Evolutionary conservation across 2,329 filamentous ascomycete species (phyloP), one percentile per base, ranked within the genome.

Genomic region (Podosphaera fusca): DNA sequence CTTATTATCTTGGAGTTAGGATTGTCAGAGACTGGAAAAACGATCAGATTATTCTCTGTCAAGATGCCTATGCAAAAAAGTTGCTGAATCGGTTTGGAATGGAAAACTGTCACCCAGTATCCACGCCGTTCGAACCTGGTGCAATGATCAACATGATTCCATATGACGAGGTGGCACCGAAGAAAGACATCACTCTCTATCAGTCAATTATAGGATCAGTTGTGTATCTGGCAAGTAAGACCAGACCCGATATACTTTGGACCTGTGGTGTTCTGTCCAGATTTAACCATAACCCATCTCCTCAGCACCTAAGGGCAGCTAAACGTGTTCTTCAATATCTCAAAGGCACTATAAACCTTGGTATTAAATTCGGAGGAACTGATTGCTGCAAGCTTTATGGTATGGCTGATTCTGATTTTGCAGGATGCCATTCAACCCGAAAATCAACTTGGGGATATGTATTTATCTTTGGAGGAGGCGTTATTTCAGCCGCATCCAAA

Each of bases 161-260:
- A 49, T 49, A 49, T 49, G 45, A 49, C 21, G 45, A 49, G 45
- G 45, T 49, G 45, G 45, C 45, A 49, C 45, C 45, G 45, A 49
- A 49, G 45, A 49, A 49, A 49, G 45, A 49, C 45, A 49, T 49
- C 45, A 49, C 45, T 49, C 50, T 53, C 50, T 53, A 33, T 5
- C 50, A 53, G 50, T 53, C 50, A 33, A 53, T 53, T 53, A n/a
- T 53, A 53, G 50, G 50, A 34, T 53, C 50, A 34, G 50, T 34
- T 34, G 34, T 53, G 50, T 53, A 49, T 49, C 45, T 49, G 45
- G 45, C 45, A 49, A 49, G 45, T 12, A 49, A 49, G 45, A 38
- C 45, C 8, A 49, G 45, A 30, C 3, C 45, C 45, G 8, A 49
- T 49, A 49, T 49, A 49, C 45, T 49, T 5, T 49, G 3, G 45